These are phyloP conservation scores for Solanum peruvianum DNA, from an alignment of 257 asterid species.

Conservation along the genomic window DNA sequence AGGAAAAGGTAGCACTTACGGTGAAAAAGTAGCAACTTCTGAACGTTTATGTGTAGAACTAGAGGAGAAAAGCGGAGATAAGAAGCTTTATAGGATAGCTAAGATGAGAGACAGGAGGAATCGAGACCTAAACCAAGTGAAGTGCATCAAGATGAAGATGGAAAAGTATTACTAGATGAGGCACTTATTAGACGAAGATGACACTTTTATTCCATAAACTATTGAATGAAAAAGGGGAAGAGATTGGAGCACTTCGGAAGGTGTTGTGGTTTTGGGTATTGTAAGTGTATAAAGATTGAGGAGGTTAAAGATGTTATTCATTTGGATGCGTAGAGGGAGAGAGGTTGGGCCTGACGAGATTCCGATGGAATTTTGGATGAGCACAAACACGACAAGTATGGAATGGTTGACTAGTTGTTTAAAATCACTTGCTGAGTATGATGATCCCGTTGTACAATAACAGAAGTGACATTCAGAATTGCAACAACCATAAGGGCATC, in stretches of 20 bases:
- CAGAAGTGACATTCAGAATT: not conserved
- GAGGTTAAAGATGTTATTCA: not conserved
- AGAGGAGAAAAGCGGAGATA: not conserved
- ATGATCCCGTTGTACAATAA: not conserved
- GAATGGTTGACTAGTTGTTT: not conserved
- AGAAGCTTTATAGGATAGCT: not conserved
- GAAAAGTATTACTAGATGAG: not conserved
- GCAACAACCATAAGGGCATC: no score
- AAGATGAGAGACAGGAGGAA: not conserved
- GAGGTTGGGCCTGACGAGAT: not conserved
- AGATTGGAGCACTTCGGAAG: not conserved
- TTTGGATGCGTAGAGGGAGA: not conserved
- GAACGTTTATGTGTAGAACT: not conserved
- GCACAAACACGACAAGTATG: not conserved
- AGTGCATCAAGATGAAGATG: not conserved
- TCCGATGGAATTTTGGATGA: not conserved
- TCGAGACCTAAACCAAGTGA: not conserved
- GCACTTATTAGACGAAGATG: not conserved
- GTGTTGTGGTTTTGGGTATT: not conserved
- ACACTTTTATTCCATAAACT: not conserved
- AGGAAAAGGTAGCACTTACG: not conserved
- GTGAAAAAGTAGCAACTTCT: not conserved
- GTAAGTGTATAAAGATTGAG: not conserved
- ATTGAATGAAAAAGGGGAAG: not conserved
- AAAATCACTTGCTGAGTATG: not conserved